phyloP scores from a whole-genome alignment of 805 yeast species.

The Yarrowia hollandica region DNA sequence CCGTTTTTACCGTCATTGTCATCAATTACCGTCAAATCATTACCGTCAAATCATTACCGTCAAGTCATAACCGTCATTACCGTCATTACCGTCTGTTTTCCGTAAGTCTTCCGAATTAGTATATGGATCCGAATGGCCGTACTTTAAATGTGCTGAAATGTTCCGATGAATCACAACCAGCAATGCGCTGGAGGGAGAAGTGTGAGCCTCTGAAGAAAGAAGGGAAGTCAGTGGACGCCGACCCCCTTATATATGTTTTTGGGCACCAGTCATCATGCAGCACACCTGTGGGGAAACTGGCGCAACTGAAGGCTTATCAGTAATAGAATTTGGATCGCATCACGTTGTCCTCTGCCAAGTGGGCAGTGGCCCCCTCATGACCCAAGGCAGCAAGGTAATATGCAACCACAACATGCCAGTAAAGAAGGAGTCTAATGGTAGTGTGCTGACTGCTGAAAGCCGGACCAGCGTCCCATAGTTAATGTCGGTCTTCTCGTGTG shows the following conservation, averaged over 20 bases:
- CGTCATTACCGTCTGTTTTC: neutral
- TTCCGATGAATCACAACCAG: conserved; percentile 21
- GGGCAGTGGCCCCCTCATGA: conserved; percentile 1
- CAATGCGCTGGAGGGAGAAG: conserved; percentile 2
- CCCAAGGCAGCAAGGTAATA: neutral
- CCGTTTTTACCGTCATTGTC: neutral
- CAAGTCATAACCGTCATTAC: neutral
- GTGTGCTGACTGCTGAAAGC: too few relatives aligned
- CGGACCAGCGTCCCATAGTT: too few relatives aligned
- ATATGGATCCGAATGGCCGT: neutral
- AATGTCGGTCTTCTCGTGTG: too few relatives aligned
- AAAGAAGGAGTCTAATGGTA: too few relatives aligned
- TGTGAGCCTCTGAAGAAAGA: conserved; percentile 3
- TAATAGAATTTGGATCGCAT: neutral
- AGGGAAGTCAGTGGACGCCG: neutral
- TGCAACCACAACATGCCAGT: neutral
- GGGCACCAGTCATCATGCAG: conserved; percentile 2
- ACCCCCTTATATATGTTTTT: neutral
- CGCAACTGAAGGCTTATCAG: conserved; percentile 16
- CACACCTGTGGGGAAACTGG: conserved; percentile 3
- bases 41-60: neutral
- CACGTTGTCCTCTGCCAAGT: conserved; percentile 3
- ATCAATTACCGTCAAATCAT: neutral
- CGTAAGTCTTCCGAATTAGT: neutral
- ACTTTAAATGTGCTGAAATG: neutral